Evolutionary conservation across 2,329 filamentous ascomycete species (phyloP), one percentile per base, ranked within the genome.

Genomic region (Harringtonia lauricola): DNA sequence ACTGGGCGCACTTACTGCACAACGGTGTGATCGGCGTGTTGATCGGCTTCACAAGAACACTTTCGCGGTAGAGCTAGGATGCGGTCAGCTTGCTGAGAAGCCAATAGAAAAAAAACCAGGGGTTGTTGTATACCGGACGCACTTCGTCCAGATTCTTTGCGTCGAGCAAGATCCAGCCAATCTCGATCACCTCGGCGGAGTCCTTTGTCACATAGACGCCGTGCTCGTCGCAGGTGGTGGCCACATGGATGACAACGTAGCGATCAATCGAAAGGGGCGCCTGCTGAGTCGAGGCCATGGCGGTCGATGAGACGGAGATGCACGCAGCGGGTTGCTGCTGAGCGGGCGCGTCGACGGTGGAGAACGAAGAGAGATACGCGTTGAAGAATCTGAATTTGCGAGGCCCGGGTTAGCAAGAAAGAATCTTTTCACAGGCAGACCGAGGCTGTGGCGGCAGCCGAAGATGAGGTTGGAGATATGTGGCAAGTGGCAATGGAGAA

Each of bases 191-290:
- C 71, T 98, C 92, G 50, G 92, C 92, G 47, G 92, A 96, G 67
- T 98, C 92, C 68, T 96, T 96, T 48, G 92, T 98, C 47, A 98
- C 92, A 65, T 98, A 98, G 53, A 98, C 92, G 51, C 92, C 92
- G 67, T 98, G 92, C 65, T 98, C 92, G 65, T 98, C 92, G 68
- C 92, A 98, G 55, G 92, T 98, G 30, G 92, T 98, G 51, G 92
- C 92, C 59, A 96, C 90, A 66, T 98, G 92, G 63, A 96, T 95
- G 59, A 98, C 86, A 53, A 95, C 84, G 68, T 95, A 98, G 64
- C 90, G 86, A 70, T 98, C 92, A 66, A 95, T 78, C 67, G 83
- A 83, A 55, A 81, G 74, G 41, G 70, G 71, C 61, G 62, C 59
- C 55, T 69, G 67, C 49, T 67, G 65, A 49, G 63, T 64, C 44